These are phyloP conservation scores for Pseudocercospora eumusae DNA, from an alignment of 2,329 filamentous ascomycete species.

Conservation along the genomic window DNA sequence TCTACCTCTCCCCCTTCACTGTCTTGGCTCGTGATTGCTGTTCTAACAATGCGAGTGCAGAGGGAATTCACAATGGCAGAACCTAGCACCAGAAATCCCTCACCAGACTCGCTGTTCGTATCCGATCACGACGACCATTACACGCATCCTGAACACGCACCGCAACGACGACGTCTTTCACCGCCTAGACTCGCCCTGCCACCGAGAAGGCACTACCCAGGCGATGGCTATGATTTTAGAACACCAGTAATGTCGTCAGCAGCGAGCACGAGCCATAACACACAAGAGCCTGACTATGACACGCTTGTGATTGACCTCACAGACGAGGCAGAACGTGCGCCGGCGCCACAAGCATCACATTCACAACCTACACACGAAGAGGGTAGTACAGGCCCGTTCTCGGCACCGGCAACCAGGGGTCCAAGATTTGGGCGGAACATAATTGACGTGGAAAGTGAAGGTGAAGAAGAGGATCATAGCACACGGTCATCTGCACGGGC, in stretches of 20 bases:
- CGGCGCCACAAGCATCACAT: conserved; percentile 7
- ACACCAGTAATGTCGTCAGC: conserved; percentile 49
- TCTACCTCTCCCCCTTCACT: neutral
- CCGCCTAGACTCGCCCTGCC: conserved; percentile 30
- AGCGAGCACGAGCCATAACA: conserved; percentile 12
- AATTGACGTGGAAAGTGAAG: conserved; percentile 42
- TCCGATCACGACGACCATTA: conserved; percentile 35
- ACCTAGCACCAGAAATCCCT: conserved; percentile 18
- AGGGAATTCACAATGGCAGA: conserved; percentile 28
- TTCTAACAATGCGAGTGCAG: conserved; percentile 23
- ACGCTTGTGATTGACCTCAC: conserved; percentile 44
- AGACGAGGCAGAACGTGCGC: conserved; percentile 27
- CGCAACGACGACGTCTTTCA: conserved; percentile 31
- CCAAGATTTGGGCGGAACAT: conserved; percentile 48
- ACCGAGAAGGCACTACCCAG: conserved; percentile 43
- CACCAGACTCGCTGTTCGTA: conserved; percentile 34
- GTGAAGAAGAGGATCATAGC: conserved; percentile 20
- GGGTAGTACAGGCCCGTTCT: conserved; percentile 21
- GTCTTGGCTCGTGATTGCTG: neutral
- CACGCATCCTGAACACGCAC: conserved; percentile 36
- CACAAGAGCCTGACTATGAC: conserved; percentile 6
- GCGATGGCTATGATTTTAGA: conserved; percentile 59
- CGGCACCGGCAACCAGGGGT: conserved; percentile 40
- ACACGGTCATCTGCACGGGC: conserved; percentile 16
- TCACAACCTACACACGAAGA: neutral